phyloP scores from a whole-genome alignment of 139 green algal genomes.

The Chlamydomonas asymmetrica region DNA sequence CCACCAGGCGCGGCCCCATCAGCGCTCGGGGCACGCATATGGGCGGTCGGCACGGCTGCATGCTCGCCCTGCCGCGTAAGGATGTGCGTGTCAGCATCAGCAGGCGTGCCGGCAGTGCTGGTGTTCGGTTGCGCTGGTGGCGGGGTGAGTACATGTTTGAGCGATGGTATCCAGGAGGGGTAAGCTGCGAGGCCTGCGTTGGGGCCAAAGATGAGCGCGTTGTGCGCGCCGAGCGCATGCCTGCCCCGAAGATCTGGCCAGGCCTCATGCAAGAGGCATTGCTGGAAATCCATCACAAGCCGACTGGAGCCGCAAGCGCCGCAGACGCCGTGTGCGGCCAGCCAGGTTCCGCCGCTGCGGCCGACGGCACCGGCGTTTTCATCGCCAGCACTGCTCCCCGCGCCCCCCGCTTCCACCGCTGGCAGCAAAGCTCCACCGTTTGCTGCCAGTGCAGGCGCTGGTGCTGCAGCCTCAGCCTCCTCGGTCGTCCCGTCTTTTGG shows the following conservation, averaged over 20 bases:
- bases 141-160: no score
- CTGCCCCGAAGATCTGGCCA: not conserved
- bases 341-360: not conserved
- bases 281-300: not conserved
- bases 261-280: not conserved
- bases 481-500: not conserved
- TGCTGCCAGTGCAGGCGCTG: not conserved
- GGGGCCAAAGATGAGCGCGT: conserved; percentile 20
- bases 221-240: not conserved
- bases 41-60: not conserved
- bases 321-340: not conserved
- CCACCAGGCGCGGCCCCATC: not conserved
- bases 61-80: not conserved
- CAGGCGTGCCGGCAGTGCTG: no score
- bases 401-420: not conserved
- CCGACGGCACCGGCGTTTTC: no score
- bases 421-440: not conserved
- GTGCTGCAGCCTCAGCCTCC: not conserved
- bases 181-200: conserved; percentile 50
- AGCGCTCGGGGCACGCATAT: not conserved
- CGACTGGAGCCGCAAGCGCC: not conserved
- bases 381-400: not conserved
- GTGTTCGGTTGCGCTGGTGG: no score
- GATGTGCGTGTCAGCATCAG: conserved; percentile 5
- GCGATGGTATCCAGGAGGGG: conserved; percentile 30